phyloP scores from a whole-genome alignment of 2,329 filamentous ascomycete species.

The Scedosporium apiospermum region DNA sequence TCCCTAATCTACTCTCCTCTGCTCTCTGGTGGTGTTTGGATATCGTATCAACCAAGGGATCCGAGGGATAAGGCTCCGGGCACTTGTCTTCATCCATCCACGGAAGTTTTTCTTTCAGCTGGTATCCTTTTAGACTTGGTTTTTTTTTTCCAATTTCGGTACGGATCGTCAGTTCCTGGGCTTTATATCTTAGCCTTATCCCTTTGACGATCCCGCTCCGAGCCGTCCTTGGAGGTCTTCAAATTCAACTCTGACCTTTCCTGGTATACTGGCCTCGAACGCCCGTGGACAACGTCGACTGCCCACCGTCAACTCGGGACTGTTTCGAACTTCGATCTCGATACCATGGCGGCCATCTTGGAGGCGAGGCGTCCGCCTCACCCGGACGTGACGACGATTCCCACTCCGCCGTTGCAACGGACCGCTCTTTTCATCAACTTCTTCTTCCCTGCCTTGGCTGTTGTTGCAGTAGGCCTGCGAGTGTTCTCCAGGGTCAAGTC shows the following conservation, averaged over 20 bases:
- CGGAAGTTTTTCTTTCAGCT: background rate
- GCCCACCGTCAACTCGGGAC: background rate
- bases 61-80: background rate
- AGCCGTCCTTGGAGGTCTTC: background rate
- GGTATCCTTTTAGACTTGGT: background rate
- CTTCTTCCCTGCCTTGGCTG: conserved; percentile 1
- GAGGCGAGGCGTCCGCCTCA: conserved; percentile 28
- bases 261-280: no score
- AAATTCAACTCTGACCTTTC: conserved; percentile 7
- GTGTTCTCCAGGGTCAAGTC: conserved; percentile 2
- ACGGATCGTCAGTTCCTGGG: background rate
- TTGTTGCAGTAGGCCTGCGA: background rate
- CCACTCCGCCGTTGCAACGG: conserved; percentile 3
- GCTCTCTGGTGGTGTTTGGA: background rate
- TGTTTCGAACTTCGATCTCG: conserved; percentile 6
- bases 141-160: background rate
- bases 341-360: conserved; percentile 17
- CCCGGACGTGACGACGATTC: conserved; percentile 29
- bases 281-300: background rate
- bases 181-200: background rate
- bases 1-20: background rate
- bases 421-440: conserved; percentile 4
- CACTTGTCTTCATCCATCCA: background rate
- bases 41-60: background rate
- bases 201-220: background rate